Base-by-base conservation (phyloP, 2,329 filamentous ascomycete genomes). In the Penicillium sp. region DNA sequence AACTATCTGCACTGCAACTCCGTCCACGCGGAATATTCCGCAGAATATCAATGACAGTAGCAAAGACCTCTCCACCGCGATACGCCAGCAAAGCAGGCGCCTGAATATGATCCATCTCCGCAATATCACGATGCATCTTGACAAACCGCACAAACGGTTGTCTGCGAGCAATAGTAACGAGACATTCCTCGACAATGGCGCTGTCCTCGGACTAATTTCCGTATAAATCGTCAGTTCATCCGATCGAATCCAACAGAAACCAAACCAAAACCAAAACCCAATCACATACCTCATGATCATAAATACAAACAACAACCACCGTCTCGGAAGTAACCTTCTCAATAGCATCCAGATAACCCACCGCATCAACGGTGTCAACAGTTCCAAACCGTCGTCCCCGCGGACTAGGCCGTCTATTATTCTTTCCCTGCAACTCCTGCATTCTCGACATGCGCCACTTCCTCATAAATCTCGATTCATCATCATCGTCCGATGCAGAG, bases 321-420 rank as follows among this genome's bases (percentile, higher is more conserved):
- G 89, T 92, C 39, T 92, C 88, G 40, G 84, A 73, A 33, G 83
- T 78, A 4, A 92, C 89, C 72, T 89, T 93, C 74, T 99, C 93
- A 60, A 97, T 89, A 47, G 92, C 91, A 70, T 97, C 91, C n/a
- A 99, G 80, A 64, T 95, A 99, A 14, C 91, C 93, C 56, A 87
- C 77, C 7, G 89, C 92, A 75, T 97, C 91, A 1, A 97, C 93
- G 51, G 83, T 80, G 54, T 91, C 86, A 55, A 97, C 75, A 11
- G 80, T 81, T 18, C 93, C 93, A 66, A 87, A 97, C 50, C 86
- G 77, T 57, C 88, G 78, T 56, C 87, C 81, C 61, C 86, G 90
- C 0, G 89, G 89, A 67, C 86, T 92, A 44, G 82, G 86, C 63
- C 84, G 82, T 63, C 87, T 77, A 54, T 78, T 87, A 54, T 79